These are phyloP conservation scores for Sporothrix euskadiensis DNA, from an alignment of 2,329 filamentous ascomycete genomes.

Conservation along the genomic window DNA sequence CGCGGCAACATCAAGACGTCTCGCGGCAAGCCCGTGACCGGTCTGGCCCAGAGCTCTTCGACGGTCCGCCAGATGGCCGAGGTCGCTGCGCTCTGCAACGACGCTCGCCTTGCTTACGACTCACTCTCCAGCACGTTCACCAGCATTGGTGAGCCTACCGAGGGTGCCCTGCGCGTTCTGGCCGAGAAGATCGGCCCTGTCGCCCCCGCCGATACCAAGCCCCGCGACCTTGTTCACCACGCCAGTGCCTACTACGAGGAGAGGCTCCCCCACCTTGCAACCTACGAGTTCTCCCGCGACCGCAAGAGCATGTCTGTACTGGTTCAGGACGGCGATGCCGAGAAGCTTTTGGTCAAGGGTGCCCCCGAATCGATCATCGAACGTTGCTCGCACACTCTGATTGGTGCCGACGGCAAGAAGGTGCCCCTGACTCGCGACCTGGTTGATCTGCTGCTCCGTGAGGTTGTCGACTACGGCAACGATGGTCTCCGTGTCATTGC, in stretches of 20 bases:
- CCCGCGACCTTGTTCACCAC: constrained; percentile 71
- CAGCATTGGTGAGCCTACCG: constrained; percentile 90
- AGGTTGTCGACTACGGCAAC: constrained; percentile 88
- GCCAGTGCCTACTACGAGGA: constrained; percentile 84
- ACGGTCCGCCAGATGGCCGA: constrained; percentile 78
- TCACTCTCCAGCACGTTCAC: constrained; percentile 70
- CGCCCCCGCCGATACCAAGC: constrained; percentile 55
- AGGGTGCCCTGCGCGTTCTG: constrained; percentile 86
- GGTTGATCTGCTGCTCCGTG: constrained; percentile 67
- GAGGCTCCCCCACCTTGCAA: constrained; percentile 72
- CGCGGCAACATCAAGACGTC: constrained; percentile 67
- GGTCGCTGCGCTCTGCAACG: constrained; percentile 80
- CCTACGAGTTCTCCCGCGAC: constrained; percentile 95
- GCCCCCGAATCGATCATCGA: constrained; percentile 93
- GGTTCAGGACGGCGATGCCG: constrained; percentile 64
- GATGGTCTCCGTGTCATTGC: constrained; percentile 92
- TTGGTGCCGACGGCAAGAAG: constrained; percentile 76
- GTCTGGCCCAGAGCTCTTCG: constrained; percentile 68
- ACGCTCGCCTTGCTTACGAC: constrained; percentile 81
- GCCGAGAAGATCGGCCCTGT: constrained; percentile 93
- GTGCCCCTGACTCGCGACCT: constrained; percentile 71
- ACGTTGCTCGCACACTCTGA: constrained; percentile 78
- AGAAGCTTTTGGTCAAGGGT: constrained; percentile 92
- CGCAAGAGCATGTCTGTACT: constrained; percentile 99
- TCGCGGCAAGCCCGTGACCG: constrained; percentile 66